A percentile compares a stretch with the other conserved stretches of the same genome.
These are phyloP conservation scores for Alternaria arbusti DNA, from an alignment of 2,329 filamentous ascomycete genomes.

Conservation along the genomic window DNA sequence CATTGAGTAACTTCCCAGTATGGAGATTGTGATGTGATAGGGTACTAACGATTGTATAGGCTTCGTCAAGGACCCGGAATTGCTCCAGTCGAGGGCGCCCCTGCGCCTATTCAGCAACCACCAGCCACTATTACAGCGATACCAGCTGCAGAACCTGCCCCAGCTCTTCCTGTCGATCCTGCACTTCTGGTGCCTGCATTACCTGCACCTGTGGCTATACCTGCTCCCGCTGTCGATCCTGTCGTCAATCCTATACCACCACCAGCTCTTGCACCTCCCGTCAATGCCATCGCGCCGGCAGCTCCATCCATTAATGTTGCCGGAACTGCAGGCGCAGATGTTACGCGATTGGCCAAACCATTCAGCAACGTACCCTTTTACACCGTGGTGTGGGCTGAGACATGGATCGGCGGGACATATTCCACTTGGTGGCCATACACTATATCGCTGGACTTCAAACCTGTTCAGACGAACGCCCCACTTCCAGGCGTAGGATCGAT, in stretches of 20 bases:
- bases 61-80: conserved; percentile 19
- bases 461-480: conserved; percentile 24
- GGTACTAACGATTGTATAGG: conserved; percentile 10
- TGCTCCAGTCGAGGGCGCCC: neutral
- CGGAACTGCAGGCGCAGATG: neutral
- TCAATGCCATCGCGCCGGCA: neutral
- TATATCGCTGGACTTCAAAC: conserved; percentile 34
- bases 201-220: neutral
- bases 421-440: conserved; percentile 44
- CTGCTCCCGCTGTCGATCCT: neutral
- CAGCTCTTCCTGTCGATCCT: neutral
- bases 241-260: conserved; percentile 5
- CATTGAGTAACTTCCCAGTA: neutral
- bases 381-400: conserved; percentile 44
- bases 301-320: neutral
- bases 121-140: neutral
- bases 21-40: neutral
- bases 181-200: neutral
- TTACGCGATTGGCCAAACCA: neutral
- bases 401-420: conserved; percentile 30
- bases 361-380: conserved; percentile 24
- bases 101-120: conserved; percentile 5
- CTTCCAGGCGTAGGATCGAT: conserved; percentile 38
- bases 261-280: conserved; percentile 1
- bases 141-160: neutral